Percentiles rank a stretch among this genome's conserved stretches.
Conservation (phyloP, 139 green algal species). For the Dunaliella sp. region DNA sequence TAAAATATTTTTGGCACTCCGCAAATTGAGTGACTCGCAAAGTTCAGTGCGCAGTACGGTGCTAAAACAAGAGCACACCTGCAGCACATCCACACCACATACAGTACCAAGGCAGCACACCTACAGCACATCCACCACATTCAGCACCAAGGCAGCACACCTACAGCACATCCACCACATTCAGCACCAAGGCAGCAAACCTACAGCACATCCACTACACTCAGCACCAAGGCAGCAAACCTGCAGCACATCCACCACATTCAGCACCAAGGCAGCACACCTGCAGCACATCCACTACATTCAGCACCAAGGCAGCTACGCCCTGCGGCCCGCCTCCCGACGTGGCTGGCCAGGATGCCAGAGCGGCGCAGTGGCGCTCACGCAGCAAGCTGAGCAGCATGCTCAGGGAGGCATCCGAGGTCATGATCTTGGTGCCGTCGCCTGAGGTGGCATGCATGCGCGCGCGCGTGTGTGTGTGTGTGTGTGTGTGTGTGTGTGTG, state of each 20-base stretch:
- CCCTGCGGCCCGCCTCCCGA: constrained; percentile 32
- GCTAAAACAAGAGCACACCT: too few species aligned
- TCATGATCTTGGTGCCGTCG: constrained; percentile 30
- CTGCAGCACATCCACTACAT: constrained; percentile 19
- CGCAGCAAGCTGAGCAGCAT: constrained; percentile 49
- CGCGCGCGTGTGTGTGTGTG: background rate
- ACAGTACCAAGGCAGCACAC: too few species aligned
- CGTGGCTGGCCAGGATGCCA: constrained; percentile 35
- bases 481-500: background rate
- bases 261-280: too few species aligned
- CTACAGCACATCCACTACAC: too few species aligned
- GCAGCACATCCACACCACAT: too few species aligned
- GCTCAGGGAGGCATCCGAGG: constrained; percentile 34
- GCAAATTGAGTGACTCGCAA: too few species aligned
- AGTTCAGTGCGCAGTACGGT: too few species aligned
- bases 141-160: too few species aligned
- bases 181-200: background rate
- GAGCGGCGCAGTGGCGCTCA: constrained; percentile 44
- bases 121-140: too few species aligned
- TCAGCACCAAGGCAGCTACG: constrained; percentile 14
- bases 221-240: too few species aligned
- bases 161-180: background rate
- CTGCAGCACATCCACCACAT: too few species aligned
- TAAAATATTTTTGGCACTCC: too few species aligned
- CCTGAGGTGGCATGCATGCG: background rate